These are phyloP conservation scores for Obelidium mucronatum DNA, from an alignment of 192 early-diverging fungal genomes.

Conservation along the genomic window DNA sequence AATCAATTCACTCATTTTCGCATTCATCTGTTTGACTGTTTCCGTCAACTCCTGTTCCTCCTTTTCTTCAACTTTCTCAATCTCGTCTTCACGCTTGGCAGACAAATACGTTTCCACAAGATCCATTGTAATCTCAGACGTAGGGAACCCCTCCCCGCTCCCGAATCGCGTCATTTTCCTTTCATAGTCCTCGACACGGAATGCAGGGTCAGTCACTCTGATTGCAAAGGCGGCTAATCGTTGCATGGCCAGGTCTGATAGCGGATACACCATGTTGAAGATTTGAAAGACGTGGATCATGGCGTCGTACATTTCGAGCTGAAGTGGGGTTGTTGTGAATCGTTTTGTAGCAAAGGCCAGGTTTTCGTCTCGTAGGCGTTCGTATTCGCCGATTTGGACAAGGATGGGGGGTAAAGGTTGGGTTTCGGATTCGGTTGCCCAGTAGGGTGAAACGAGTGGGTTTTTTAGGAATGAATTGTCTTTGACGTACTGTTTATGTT, in stretches of 20 bases:
- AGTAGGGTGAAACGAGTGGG: constrained; percentile 54
- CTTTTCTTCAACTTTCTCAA: neutral
- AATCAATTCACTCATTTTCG: neutral
- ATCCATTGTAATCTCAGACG: neutral
- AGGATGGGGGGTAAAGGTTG: constrained; percentile 48
- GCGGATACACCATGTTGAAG: constrained; percentile 30
- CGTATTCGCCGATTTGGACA: constrained; percentile 56
- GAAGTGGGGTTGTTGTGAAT: constrained; percentile 39
- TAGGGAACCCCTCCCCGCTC: constrained; percentile 1
- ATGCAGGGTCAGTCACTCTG: neutral
- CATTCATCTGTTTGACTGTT: neutral
- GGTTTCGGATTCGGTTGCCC: constrained; percentile 36
- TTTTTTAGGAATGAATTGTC: constrained; percentile 39
- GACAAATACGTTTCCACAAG: constrained; percentile 12
- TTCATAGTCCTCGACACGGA: neutral
- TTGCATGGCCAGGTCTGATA: constrained; percentile 23
- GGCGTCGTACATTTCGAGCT: constrained; percentile 55
- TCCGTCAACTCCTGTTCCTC: neutral
- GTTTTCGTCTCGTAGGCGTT: constrained; percentile 57
- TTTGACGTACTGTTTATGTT: constrained; percentile 32
- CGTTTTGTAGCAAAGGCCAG: constrained; percentile 38
- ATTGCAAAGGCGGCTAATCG: constrained; percentile 22
- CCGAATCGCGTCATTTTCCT: neutral
- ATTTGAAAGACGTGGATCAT: constrained; percentile 54
- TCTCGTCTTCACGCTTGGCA: neutral